phyloP scores from a whole-genome alignment of 768 basidiomycete species.

The Boletus rufocinnamomeus region DNA sequence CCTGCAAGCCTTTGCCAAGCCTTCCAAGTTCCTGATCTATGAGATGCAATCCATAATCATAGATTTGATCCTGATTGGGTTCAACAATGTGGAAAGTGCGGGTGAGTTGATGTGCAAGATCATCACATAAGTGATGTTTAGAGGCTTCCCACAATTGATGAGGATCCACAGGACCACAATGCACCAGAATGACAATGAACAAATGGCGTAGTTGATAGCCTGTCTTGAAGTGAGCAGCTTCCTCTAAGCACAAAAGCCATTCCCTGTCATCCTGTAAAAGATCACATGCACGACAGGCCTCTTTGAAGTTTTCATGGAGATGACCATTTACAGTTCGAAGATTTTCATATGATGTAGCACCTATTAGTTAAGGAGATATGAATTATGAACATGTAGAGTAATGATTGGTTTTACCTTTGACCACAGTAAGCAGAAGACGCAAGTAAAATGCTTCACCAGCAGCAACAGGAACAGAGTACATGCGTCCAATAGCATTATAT shows the following conservation, averaged over 20 bases:
- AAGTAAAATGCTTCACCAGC: conserved; percentile 45
- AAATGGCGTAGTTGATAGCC: background rate
- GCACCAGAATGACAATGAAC: background rate
- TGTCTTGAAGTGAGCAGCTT: background rate
- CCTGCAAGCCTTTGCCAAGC: background rate
- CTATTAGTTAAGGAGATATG: too few relatives aligned
- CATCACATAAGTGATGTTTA: background rate
- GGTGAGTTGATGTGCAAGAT: background rate
- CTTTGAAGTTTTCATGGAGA: conserved; percentile 11
- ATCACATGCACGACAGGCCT: conserved; percentile 40
- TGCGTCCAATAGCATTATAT: conserved; percentile 21
- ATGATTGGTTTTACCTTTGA: conserved; percentile 19
- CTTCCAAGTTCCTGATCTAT: background rate
- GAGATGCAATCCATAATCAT: background rate
- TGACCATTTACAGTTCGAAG: conserved; percentile 29
- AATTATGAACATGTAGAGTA: too few relatives aligned
- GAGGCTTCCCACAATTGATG: background rate
- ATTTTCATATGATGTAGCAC: conserved; percentile 28
- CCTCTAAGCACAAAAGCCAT: conserved; percentile 37
- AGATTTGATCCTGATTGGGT: background rate
- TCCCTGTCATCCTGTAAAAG: conserved; percentile 49
- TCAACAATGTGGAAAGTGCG: background rate
- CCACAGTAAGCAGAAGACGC: conserved; percentile 39
- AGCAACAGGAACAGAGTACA: conserved; percentile 19
- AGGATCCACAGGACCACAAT: background rate